Evolutionary conservation across 2,329 filamentous ascomycete species (phyloP), one percentile per base, ranked within the genome.

Genomic region (Sclerotiophoma versabilis): DNA sequence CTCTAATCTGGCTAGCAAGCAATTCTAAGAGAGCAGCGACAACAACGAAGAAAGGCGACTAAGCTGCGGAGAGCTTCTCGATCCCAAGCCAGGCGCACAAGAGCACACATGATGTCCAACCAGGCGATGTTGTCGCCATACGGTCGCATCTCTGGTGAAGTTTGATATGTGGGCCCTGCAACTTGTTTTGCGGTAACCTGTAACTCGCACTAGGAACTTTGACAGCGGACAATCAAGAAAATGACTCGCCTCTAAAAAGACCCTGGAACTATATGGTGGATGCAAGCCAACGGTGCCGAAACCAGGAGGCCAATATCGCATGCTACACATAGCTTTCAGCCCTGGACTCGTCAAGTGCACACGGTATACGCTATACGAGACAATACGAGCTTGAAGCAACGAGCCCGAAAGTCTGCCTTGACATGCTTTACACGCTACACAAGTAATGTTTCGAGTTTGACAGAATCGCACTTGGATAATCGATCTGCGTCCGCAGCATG

Each of bases 141-240:
- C 66, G 64, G 64, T 44, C 62, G 23, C 50, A 65, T 39, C 25
- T 66, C 25, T 69, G 61, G 66, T 67, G 12, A 56, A 46, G 20
- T 15, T 29, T 17, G 12, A 14, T 14, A 17, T 20, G 6, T 27
- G 25, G 11, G 11, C 6, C 25, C 25, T 27, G n/a, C 25, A 11
- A 6, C 25, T 27, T 27, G 25, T 11, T 6, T 6, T 6, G 6
- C 25, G 25, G 6, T 27, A 27, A 27, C 25, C 11, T 27, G 25
- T 6, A 27, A 27, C 11, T 6, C 6, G 11, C 6, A 11, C 11
- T n/a, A n/a, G n/a, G n/a, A n/a, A n/a, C n/a, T n/a, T n/a, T n/a
- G n/a, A n/a, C n/a, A n/a, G n/a, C n/a, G n/a, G n/a, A n/a, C 30
- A 33, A 9, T 14, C 15, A 22, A 5, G 1, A 5, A 3, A 22